Evolutionary conservation across 176 grass and related monocot genomes (phyloP).

Genomic region (Ensete ventricosum): DNA sequence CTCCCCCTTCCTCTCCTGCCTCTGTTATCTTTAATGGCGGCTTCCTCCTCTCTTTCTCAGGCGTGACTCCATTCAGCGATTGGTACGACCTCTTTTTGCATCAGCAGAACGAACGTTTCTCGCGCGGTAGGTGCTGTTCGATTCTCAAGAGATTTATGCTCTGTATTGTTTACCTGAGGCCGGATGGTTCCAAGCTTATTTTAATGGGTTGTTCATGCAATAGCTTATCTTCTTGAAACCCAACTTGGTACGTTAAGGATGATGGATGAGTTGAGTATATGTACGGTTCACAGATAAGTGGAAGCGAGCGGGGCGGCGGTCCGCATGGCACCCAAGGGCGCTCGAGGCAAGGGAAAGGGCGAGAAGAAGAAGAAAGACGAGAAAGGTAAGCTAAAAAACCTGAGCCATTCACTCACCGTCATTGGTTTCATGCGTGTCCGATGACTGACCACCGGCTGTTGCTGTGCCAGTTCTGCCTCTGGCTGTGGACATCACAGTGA

Average conservation of each 20-base stretch:
- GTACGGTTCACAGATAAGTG: neutral
- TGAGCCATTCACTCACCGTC: neutral
- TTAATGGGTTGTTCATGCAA: no score
- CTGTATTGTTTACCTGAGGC: neutral
- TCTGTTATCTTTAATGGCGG: slow-evolving; percentile 19
- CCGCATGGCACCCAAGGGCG: slow-evolving; percentile 84
- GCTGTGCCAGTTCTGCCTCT: slow-evolving; percentile 65
- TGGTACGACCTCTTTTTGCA: no score
- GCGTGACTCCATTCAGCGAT: no score
- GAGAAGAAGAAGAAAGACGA: slow-evolving; percentile 96
- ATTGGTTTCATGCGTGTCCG: neutral
- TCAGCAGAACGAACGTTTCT: no score
- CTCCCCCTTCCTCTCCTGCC: neutral
- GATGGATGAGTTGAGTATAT: no score
- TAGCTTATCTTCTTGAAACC: no score
- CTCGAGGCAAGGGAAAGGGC: slow-evolving; percentile 74
- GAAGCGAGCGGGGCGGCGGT: neutral
- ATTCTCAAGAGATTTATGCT: no score
- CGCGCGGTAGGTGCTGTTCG: no score
- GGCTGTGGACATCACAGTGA: slow-evolving; percentile 76
- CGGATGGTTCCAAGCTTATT: neutral
- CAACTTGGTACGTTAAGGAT: no score
- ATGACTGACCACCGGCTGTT: neutral
- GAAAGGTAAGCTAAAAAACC: slow-evolving; percentile 43
- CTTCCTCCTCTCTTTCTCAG: neutral